phyloP scores from a whole-genome alignment of 169 alveolate genomes.

The Plasmodium chabaudi region DNA sequence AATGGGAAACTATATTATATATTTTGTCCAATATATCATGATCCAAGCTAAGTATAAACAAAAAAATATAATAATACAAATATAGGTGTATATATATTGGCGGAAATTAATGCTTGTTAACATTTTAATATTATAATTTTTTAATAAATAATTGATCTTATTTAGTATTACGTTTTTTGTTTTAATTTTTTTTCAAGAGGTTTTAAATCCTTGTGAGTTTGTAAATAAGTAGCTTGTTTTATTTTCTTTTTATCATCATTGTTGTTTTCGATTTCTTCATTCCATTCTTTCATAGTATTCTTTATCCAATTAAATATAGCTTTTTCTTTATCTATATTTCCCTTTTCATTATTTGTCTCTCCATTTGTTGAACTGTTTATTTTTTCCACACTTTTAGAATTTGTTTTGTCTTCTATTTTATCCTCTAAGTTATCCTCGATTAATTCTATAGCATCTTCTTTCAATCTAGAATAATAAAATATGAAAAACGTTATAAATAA shows the following conservation, averaged over 20 bases:
- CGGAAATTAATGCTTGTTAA: too few species aligned
- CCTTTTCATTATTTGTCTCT: conserved; percentile 31
- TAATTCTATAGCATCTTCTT: conserved; percentile 61
- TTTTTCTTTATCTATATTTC: conserved; percentile 42
- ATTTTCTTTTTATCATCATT: conserved; percentile 60
- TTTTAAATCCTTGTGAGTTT: conserved; percentile 72
- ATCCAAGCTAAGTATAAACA: conserved; percentile 40
- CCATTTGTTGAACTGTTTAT: conserved; percentile 5
- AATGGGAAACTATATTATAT: conserved; percentile 65
- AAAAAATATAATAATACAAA: conserved; percentile 7
- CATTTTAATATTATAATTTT: too few species aligned
- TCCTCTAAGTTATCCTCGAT: conserved; percentile 63
- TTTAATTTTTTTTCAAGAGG: conserved; percentile 71
- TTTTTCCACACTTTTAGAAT: conserved; percentile 26
- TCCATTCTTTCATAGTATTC: conserved; percentile 75
- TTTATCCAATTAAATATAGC: conserved; percentile 59
- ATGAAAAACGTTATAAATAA: background rate
- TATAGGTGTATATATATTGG: conserved; percentile 1
- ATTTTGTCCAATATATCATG: conserved; percentile 66
- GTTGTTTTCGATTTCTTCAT: conserved; percentile 69
- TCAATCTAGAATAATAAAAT: conserved; percentile 48
- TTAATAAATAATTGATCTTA: background rate
- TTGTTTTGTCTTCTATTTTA: conserved; percentile 21
- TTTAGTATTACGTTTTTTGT: conserved; percentile 44
- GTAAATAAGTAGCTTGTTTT: conserved; percentile 69